Percentiles rank a stretch among this genome's conserved stretches.
phyloP scores from a whole-genome alignment of 441 rosid genomes.

The Flueggea neowawraea region DNA sequence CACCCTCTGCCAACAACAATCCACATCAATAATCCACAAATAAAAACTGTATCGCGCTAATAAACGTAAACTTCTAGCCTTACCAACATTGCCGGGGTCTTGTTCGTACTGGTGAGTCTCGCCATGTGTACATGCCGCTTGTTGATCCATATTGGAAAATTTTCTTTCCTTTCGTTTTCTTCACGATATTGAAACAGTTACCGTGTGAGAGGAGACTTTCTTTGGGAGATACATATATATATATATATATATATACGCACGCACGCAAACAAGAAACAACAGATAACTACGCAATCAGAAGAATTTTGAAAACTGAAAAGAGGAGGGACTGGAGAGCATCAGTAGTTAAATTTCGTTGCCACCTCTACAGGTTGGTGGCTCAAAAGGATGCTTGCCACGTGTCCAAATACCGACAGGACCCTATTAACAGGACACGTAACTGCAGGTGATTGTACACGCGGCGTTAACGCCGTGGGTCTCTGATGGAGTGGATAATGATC shows the following conservation, averaged over 20 bases:
- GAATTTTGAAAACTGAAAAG: background rate
- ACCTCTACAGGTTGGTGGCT: constrained; percentile 29
- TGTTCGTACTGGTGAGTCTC: constrained; percentile 18
- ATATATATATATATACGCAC: background rate
- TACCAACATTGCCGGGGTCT: constrained; percentile 25
- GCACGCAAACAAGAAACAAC: no score
- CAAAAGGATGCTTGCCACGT: constrained; percentile 18
- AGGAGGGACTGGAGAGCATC: background rate
- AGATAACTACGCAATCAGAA: background rate
- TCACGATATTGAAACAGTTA: no score
- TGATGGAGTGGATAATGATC: background rate
- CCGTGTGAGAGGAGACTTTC: background rate
- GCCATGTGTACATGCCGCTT: constrained; percentile 25
- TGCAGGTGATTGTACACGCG: constrained; percentile 14
- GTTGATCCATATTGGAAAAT: constrained; percentile 32
- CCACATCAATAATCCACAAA: background rate
- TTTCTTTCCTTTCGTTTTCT: no score
- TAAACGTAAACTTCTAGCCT: background rate
- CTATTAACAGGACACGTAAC: constrained; percentile 14
- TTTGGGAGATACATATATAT: no score
- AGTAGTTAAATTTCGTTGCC: constrained; percentile 15
- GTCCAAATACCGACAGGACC: constrained; percentile 3
- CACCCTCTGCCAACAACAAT: constrained; percentile 19
- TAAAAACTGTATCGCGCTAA: background rate
- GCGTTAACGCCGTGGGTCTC: background rate